phyloP scores from a whole-genome alignment of 306 rosid species.

The Castanea crenata region DNA sequence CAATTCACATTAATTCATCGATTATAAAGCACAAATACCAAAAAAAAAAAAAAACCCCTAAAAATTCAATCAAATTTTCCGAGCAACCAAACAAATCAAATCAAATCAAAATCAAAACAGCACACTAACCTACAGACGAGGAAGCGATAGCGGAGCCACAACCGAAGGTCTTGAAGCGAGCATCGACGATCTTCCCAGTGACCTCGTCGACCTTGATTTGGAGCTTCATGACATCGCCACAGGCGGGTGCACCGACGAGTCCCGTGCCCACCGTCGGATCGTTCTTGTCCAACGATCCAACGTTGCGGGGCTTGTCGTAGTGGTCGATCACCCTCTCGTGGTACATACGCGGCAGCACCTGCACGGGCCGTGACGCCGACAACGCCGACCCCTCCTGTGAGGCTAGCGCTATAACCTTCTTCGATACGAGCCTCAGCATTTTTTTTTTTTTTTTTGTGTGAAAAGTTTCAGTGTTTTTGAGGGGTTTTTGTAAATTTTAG shows the following conservation, averaged over 20 bases:
- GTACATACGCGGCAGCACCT: constrained; percentile 52
- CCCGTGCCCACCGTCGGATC: constrained; percentile 85
- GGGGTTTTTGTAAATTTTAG: background rate
- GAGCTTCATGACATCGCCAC: constrained; percentile 94
- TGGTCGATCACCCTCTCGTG: constrained; percentile 91
- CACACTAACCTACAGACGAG: constrained; percentile 72
- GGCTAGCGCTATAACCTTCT: constrained; percentile 47
- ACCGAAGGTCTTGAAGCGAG: constrained; percentile 89
- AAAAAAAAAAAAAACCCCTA: background rate
- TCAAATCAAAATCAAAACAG: background rate
- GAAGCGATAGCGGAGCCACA: constrained; percentile 96
- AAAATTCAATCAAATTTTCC: too few species aligned
- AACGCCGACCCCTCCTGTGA: constrained; percentile 16
- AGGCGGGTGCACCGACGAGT: constrained; percentile 85
- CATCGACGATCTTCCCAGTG: constrained; percentile 79
- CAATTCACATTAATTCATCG: too few species aligned
- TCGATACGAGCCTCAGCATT: constrained; percentile 60
- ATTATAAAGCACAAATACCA: background rate
- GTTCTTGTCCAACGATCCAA: constrained; percentile 78
- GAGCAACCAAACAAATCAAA: too few species aligned
- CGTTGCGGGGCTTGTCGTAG: constrained; percentile 81
- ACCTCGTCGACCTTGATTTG: constrained; percentile 81
- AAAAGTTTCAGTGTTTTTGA: too few species aligned
- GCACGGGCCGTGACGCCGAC: constrained; percentile 26
- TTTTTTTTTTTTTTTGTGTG: constrained; percentile 18